Evolutionary conservation across 2,329 filamentous ascomycete genomes (phyloP), one percentile per base, ranked within the genome.

Genomic region (Lasiodiplodia hormozganensis): DNA sequence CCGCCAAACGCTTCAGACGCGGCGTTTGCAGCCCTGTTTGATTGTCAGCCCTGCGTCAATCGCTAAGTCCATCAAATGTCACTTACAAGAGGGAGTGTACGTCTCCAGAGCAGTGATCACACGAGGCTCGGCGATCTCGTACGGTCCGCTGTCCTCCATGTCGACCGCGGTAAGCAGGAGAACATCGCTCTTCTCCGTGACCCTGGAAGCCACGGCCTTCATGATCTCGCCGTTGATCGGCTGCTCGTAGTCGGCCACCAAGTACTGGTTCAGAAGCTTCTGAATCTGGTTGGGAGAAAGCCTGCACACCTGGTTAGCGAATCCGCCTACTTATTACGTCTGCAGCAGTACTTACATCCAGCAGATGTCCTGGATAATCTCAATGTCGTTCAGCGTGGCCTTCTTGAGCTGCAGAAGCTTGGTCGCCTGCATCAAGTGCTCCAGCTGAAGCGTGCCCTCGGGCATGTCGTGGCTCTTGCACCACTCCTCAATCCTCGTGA

Each of bases 381-480:
- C 96, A 76, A 99, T 99, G 77, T 99, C 96, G 79, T 98, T 99
- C 78, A 99, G 84, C 0, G 96, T 99, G 10, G 96, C 96, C 85
- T 99, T 99, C 90, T 99, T 99, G 71, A 99, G 86, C 81, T 99
- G 96, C 72, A 99, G 86, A 72, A 99, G 90, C 84, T 99, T 99
- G 23, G 96, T 99, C 65, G 96, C 96, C 92, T 98, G 95, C 96
- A 99, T 99, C 74, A 99, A 84, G 85, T 99, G 96, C 85, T 99
- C 96, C 68, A 99, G 87, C 83, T 98, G 95, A 65, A 99, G 87
- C 36, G 95, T 99, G 67, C 96, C 96, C 82, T 99, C 95, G 1
- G 96, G 96, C 95, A 99, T 98, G 75, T 98, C 96, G 80, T 99
- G 96, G 77, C 94, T 97, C 89, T 99, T 99, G 84, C 96, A 99